Percentiles rank a stretch among this genome's conserved stretches.
Evolutionary conservation across 495 filamentous ascomycete genomes (phyloP).

Genomic region (Aspergillus bertholletiae): DNA sequence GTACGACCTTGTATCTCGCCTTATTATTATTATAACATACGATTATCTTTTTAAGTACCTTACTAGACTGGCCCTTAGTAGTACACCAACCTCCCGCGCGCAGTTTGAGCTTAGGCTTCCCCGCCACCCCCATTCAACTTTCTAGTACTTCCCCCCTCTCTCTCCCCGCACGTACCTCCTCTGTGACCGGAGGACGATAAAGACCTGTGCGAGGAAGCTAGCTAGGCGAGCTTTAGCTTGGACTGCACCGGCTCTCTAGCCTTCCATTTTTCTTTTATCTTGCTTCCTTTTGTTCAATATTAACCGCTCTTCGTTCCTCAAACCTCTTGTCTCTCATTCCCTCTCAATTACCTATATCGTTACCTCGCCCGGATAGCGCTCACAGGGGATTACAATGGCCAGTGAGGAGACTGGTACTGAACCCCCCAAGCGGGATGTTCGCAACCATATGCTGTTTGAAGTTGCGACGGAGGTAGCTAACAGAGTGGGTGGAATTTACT

Average conservation of each 20-base stretch:
- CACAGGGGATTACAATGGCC: slow-evolving; percentile 17
- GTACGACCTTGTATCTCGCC: not conserved
- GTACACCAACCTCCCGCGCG: not conserved
- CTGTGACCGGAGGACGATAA: not conserved
- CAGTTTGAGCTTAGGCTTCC: slow-evolving; percentile 1
- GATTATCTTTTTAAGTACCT: not conserved
- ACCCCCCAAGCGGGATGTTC: slow-evolving; percentile 59
- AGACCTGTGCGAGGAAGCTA: not conserved
- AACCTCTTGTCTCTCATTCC: not conserved
- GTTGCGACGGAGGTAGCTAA: slow-evolving; percentile 96
- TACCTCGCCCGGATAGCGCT: not conserved
- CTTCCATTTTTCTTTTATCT: not conserved
- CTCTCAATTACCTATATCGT: not conserved
- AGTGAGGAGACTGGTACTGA: slow-evolving; percentile 33
- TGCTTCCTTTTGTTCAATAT: not conserved
- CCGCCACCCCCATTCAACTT: slow-evolving; percentile 14
- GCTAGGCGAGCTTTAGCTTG: not conserved
- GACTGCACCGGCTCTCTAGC: not conserved
- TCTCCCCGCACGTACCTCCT: slow-evolving; percentile 8
- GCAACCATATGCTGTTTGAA: slow-evolving; percentile 86
- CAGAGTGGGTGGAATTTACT: slow-evolving; percentile 97
- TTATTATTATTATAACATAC: too few species aligned
- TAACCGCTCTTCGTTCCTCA: not conserved
- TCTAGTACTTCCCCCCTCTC: slow-evolving; percentile 2
- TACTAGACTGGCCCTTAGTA: too few species aligned